Percentiles rank a stretch among this genome's conserved stretches.
Evolutionary conservation across 2,329 filamentous ascomycete genomes (phyloP).

Genomic region (Pseudopyrenochaeta lycopersici): DNA sequence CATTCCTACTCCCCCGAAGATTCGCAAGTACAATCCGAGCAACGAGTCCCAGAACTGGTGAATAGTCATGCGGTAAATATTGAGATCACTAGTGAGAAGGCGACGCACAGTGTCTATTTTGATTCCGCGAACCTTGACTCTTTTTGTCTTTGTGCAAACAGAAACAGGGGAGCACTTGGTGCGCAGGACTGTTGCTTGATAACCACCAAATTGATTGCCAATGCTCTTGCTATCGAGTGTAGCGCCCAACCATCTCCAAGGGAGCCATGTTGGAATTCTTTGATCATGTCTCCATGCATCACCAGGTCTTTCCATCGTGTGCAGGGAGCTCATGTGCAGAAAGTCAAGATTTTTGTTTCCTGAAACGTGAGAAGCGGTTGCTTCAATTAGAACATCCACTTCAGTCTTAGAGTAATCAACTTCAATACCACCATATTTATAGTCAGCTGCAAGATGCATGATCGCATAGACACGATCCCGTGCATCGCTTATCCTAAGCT

Average conservation of each 20-base stretch:
- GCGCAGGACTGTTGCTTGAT: no score
- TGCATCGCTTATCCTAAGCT: background rate
- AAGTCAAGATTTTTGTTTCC: background rate
- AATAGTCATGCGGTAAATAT: background rate
- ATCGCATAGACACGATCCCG: slow-evolving; percentile 5
- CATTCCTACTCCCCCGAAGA: background rate
- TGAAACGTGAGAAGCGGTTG: background rate
- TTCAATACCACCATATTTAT: slow-evolving; percentile 1
- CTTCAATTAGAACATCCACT: background rate
- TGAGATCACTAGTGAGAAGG: background rate
- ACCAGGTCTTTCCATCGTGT: background rate
- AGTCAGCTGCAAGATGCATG: slow-evolving; percentile 7
- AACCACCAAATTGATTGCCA: no score
- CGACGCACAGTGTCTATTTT: background rate
- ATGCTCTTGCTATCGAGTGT: no score
- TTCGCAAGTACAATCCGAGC: background rate
- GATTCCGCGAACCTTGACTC: slow-evolving; percentile 2
- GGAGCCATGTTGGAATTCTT: no score
- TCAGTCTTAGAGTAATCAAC: slow-evolving; percentile 3
- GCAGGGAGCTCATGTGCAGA: background rate
- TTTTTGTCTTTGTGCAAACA: no score
- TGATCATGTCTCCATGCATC: background rate
- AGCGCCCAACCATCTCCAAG: no score
- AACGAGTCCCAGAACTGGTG: background rate
- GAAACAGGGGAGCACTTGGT: no score